Evolutionary conservation across 2,329 filamentous ascomycete species (phyloP).

Genomic region (Emmonsiellopsis sp.): DNA sequence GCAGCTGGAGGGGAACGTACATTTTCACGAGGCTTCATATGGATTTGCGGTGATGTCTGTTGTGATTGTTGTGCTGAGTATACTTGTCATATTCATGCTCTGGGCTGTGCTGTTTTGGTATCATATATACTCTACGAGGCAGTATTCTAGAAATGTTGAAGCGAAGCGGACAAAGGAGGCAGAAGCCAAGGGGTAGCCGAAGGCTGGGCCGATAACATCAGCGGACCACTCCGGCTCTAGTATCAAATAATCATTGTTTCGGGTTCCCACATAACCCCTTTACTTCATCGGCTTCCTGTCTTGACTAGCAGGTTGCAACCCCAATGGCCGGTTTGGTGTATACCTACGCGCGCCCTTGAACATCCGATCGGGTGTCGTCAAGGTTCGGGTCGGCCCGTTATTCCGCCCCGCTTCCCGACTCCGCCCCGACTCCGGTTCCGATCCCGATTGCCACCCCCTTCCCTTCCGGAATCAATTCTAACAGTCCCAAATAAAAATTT

Average conservation of each 20-base stretch:
- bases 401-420: neutral
- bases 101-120: neutral
- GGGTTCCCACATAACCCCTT: too few species aligned
- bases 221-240: neutral
- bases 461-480: neutral
- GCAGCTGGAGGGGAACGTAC: conserved; percentile 3
- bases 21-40: conserved; percentile 8
- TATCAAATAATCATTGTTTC: neutral
- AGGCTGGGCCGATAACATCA: too few species aligned
- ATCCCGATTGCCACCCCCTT: neutral
- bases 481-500: neutral
- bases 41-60: conserved; percentile 10
- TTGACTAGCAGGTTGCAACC: too few species aligned
- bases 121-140: neutral
- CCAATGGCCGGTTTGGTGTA: too few species aligned
- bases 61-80: conserved; percentile 5
- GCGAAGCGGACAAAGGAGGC: neutral
- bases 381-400: neutral
- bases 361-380: too few species aligned
- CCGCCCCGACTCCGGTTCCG: neutral
- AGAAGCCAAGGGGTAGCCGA: neutral
- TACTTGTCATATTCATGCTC: neutral
- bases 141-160: neutral
- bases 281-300: too few species aligned
- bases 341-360: too few species aligned